These are phyloP conservation scores for Wickerhamiella spandovensis DNA, from an alignment of 805 yeast species.

Conservation along the genomic window DNA sequence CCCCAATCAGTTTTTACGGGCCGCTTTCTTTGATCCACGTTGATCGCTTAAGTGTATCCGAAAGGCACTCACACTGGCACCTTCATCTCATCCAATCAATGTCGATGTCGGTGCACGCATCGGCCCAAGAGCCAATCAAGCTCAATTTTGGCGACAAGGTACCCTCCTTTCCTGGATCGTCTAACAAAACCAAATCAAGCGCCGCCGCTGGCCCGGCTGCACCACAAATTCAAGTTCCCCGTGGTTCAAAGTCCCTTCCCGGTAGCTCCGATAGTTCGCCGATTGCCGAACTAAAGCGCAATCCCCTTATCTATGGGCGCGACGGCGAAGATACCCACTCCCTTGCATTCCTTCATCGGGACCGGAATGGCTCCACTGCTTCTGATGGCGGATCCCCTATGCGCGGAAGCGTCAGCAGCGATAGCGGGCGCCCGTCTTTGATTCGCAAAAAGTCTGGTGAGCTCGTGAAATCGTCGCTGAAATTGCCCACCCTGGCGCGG, in stretches of 20 bases:
- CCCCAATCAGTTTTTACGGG: background rate
- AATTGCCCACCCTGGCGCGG: conserved; percentile 28
- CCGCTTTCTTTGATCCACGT: background rate
- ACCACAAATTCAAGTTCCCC: background rate
- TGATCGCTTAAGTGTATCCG: background rate
- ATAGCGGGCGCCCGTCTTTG: conserved; percentile 25
- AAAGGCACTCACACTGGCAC: background rate
- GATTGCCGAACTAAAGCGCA: background rate
- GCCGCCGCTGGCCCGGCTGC: background rate
- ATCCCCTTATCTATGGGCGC: background rate
- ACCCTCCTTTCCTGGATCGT: background rate
- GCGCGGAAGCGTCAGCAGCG: background rate
- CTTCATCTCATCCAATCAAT: background rate
- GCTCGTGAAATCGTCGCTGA: conserved; percentile 60
- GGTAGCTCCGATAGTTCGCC: background rate
- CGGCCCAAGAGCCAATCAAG: background rate
- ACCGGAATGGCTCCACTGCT: background rate
- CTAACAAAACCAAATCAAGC: background rate
- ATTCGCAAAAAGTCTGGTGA: conserved; percentile 86
- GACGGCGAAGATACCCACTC: background rate
- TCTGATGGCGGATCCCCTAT: background rate
- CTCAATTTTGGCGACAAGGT: background rate
- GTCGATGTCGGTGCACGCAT: background rate
- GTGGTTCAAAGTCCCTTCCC: background rate
- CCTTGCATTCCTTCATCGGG: background rate